These are phyloP conservation scores for Podospora pseudoanserina DNA, from an alignment of 495 filamentous ascomycete genomes.

Conservation along the genomic window DNA sequence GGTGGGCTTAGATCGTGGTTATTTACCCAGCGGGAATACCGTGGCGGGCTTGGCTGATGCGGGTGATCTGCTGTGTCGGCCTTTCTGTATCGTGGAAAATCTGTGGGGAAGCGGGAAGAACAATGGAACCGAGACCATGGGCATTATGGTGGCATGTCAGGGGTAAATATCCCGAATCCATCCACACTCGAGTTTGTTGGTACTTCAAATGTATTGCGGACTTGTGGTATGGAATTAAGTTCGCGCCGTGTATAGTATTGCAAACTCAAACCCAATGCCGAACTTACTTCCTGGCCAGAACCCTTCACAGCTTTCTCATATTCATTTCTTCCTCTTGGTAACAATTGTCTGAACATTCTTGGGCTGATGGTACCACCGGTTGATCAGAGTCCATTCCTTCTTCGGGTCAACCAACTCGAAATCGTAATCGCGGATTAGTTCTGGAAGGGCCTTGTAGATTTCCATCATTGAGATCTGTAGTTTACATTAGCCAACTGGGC, in stretches of 20 bases:
- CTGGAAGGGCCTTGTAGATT: conserved; percentile 10
- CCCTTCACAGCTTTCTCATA: background rate
- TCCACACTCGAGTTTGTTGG: background rate
- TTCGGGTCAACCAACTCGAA: conserved; percentile 9
- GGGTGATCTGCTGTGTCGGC: background rate
- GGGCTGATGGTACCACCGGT: conserved; percentile 1
- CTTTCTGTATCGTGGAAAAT: background rate
- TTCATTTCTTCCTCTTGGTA: background rate
- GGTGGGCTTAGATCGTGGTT: background rate
- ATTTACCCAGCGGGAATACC: conserved; percentile 20
- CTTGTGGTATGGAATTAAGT: background rate
- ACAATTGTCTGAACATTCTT: background rate
- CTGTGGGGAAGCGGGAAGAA: conserved; percentile 1
- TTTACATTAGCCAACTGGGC: background rate
- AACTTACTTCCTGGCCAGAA: background rate
- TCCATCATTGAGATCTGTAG: conserved; percentile 7
- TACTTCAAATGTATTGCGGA: background rate
- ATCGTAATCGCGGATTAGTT: conserved; percentile 9
- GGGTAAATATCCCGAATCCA: background rate
- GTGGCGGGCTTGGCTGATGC: background rate
- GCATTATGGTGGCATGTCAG: background rate
- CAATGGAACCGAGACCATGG: background rate
- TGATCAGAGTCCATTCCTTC: background rate
- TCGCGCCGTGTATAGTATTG: background rate
- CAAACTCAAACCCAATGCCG: background rate